Evolutionary conservation across 441 rosid species (phyloP).

Genomic region (Gossypium davidsonii): DNA sequence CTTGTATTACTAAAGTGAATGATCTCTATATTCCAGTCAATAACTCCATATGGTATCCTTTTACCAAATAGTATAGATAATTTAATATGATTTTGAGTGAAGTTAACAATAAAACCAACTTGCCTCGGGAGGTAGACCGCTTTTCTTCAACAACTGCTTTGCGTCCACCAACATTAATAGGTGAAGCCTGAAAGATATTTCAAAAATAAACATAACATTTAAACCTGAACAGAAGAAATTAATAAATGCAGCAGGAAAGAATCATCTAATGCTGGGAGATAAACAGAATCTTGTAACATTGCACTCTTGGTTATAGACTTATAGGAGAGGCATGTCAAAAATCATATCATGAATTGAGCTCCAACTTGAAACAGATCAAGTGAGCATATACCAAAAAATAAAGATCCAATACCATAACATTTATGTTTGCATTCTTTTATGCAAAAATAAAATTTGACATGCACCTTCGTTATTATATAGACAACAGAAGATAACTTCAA

Average conservation of each 20-base stretch:
- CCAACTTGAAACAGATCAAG: background rate
- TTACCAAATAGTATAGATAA: too few species aligned
- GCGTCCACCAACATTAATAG: conserved; percentile 60
- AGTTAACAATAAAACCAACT: conserved; percentile 26
- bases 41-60: background rate
- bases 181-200: conserved; percentile 67
- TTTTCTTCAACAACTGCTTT: conserved; percentile 76
- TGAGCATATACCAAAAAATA: background rate
- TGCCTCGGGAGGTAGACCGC: conserved; percentile 84
- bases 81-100: too few species aligned
- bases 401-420: background rate
- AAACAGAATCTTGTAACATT: background rate
- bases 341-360: background rate
- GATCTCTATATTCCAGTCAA: background rate
- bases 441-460: background rate
- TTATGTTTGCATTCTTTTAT: background rate
- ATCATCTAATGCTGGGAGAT: background rate
- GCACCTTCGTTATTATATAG: background rate
- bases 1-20: too few species aligned
- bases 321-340: background rate
- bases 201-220: background rate
- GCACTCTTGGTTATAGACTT: background rate
- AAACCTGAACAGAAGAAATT: background rate
- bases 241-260: background rate
- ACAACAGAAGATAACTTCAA: too few species aligned